phyloP scores from a whole-genome alignment of 148 eudicot genomes.

The Silene conica region DNA sequence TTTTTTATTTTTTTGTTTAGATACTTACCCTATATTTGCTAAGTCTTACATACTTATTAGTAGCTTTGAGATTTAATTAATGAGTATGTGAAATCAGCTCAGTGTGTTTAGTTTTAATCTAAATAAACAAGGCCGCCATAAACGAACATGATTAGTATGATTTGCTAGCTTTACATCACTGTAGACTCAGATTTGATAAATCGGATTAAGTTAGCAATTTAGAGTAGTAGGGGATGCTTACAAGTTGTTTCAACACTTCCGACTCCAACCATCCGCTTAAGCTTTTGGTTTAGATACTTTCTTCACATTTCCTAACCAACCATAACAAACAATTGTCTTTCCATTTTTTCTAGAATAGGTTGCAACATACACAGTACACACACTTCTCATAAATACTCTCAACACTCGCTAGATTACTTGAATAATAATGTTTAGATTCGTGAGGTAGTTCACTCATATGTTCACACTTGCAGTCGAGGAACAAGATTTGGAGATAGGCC shows the following conservation, averaged over 20 bases:
- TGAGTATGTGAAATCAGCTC: neutral
- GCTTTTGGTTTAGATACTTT: too few species aligned
- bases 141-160: neutral
- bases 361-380: neutral
- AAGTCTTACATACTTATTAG: neutral
- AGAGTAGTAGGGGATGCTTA: neutral
- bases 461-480: slow-evolving; percentile 23
- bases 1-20: neutral
- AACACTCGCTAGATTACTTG: neutral
- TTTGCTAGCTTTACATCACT: neutral
- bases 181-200: neutral
- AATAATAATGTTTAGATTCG: neutral
- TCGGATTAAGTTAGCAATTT: too few species aligned
- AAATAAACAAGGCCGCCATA: too few species aligned
- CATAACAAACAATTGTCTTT: too few species aligned
- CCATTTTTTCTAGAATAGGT: neutral
- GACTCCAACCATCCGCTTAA: too few species aligned
- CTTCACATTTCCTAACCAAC: too few species aligned
- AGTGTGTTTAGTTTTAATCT: neutral
- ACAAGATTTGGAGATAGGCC: slow-evolving; percentile 43
- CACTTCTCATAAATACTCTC: neutral
- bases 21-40: neutral
- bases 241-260: too few species aligned
- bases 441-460: slow-evolving; percentile 11
- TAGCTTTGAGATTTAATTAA: neutral